Percentiles rank a stretch among this genome's conserved stretches.
phyloP scores from a whole-genome alignment of 129 eudicot genomes.

The Centaurea solstitialis region DNA sequence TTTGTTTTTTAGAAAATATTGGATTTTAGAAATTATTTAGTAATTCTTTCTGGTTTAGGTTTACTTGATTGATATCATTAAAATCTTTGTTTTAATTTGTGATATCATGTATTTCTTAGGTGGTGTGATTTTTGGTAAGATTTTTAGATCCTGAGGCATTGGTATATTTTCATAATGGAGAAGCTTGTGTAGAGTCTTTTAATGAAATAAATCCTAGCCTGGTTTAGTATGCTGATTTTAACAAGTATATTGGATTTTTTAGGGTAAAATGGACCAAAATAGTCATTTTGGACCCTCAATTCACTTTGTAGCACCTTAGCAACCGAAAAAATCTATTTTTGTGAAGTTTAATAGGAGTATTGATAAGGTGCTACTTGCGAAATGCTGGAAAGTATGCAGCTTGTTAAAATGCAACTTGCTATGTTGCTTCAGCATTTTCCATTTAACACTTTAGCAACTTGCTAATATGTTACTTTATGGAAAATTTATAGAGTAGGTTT shows the following conservation, averaged over 20 bases:
- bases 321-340: no score
- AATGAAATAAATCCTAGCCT: not conserved
- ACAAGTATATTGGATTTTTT: not conserved
- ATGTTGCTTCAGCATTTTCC: not conserved
- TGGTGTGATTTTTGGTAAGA: not conserved
- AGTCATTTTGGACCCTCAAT: not conserved
- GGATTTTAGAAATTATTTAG: not conserved
- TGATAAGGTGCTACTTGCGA: not conserved
- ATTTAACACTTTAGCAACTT: not conserved
- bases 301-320: not conserved
- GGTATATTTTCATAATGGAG: not conserved
- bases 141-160: conserved; percentile 11
- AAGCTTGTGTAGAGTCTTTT: not conserved
- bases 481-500: not conserved
- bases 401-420: no score
- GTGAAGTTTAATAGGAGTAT: no score
- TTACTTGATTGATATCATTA: conserved; percentile 3
- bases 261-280: not conserved
- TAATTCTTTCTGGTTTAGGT: conserved; percentile 10
- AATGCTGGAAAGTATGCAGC: no score
- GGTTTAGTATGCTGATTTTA: not conserved
- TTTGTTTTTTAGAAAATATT: no score
- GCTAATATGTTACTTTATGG: no score
- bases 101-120: no score
- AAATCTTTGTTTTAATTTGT: not conserved